Conservation (phyloP, 345 rosid species). For the Geranium brycei region DNA sequence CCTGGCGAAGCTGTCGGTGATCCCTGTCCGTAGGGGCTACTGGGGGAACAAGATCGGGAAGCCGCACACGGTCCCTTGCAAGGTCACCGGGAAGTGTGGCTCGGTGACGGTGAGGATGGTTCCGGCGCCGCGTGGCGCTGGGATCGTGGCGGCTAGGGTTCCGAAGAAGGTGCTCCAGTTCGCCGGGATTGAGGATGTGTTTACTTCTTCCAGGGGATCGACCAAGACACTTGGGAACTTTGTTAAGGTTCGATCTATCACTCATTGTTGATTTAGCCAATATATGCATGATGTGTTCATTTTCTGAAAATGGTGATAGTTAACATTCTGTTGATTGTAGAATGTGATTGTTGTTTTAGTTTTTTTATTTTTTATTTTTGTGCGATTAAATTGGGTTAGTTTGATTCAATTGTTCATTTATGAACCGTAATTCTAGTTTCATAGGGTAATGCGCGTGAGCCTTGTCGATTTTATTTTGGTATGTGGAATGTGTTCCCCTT, state of each 20-base stretch:
- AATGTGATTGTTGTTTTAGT: too few relatives aligned
- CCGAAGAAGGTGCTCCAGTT: slow-evolving; percentile 46
- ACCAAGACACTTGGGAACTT: slow-evolving; percentile 74
- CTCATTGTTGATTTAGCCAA: background rate
- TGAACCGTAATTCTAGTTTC: too few relatives aligned
- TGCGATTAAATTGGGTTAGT: too few relatives aligned
- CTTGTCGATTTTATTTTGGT: too few relatives aligned
- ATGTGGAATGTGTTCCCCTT: too few relatives aligned
- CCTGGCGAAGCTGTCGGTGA: slow-evolving; percentile 59
- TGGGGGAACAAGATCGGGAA: slow-evolving; percentile 90
- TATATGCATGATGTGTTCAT: too few relatives aligned
- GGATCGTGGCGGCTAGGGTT: slow-evolving; percentile 64
- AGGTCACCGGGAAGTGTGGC: slow-evolving; percentile 57
- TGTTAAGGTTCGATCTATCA: slow-evolving; percentile 32
- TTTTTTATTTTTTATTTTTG: too few relatives aligned
- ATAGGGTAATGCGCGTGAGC: too few relatives aligned
- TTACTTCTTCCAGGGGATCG: slow-evolving; percentile 60
- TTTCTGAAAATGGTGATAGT: too few relatives aligned
- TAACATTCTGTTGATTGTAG: too few relatives aligned
- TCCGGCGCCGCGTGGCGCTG: slow-evolving; percentile 71
- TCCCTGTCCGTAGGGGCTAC: slow-evolving; percentile 73
- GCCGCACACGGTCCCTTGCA: slow-evolving; percentile 76
- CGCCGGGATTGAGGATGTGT: slow-evolving; percentile 37
- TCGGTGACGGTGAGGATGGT: slow-evolving; percentile 36
- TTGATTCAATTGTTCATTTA: too few relatives aligned